Percentiles rank a stretch among this genome's conserved stretches.
phyloP scores from a whole-genome alignment of 768 basidiomycete species.

The Collybiopsis confluens region DNA sequence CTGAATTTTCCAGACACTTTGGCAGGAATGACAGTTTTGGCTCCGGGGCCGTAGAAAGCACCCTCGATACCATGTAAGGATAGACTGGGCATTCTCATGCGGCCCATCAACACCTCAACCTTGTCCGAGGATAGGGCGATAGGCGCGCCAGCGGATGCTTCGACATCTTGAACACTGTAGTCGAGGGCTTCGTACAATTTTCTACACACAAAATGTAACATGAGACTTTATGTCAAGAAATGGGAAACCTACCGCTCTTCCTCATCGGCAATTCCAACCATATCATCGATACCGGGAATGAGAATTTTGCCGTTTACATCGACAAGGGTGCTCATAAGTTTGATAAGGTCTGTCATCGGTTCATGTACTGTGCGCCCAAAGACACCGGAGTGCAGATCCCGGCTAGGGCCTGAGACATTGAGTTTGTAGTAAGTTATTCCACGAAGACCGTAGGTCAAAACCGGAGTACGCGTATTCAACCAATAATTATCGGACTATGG shows the following conservation, averaged over 20 bases:
- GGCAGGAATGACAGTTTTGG: constrained; percentile 94
- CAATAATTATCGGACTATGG: constrained; percentile 89
- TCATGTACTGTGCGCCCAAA: constrained; percentile 81
- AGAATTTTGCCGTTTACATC: constrained; percentile 75
- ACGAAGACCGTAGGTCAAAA: constrained; percentile 83
- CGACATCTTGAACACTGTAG: constrained; percentile 68
- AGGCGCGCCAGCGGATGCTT: constrained; percentile 68
- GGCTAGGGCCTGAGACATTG: constrained; percentile 74
- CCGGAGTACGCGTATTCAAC: constrained; percentile 79
- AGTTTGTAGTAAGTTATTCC: constrained; percentile 86
- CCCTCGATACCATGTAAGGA: constrained; percentile 96
- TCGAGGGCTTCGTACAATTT: constrained; percentile 72
- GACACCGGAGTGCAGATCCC: constrained; percentile 88
- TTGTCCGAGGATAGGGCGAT: constrained; percentile 78
- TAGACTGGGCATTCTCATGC: constrained; percentile 87
- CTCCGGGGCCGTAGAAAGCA: constrained; percentile 79
- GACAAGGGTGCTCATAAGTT: constrained; percentile 83
- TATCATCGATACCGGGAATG: constrained; percentile 83
- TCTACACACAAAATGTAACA: constrained; percentile 27
- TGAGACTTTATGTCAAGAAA: constrained; percentile 1
- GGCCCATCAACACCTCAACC: constrained; percentile 79
- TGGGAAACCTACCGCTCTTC: constrained; percentile 55
- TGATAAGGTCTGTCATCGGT: constrained; percentile 92
- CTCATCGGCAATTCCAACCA: constrained; percentile 69
- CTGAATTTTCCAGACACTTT: constrained; percentile 90